Base-by-base conservation (phyloP, 306 rosid genomes). In the Vigna radiata region DNA sequence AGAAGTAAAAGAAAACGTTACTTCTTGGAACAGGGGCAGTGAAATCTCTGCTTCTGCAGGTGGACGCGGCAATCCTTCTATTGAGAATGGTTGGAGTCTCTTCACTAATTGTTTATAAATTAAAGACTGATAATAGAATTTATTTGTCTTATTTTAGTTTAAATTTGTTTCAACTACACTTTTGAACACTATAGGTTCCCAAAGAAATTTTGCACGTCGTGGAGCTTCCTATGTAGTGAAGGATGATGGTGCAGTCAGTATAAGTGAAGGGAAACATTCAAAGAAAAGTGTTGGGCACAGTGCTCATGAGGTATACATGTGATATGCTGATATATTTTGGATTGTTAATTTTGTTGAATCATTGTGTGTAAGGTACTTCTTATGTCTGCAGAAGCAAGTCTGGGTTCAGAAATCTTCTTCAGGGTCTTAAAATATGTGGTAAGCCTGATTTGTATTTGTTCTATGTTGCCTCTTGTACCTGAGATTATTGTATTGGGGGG, bases 341-440 rank as follows among this genome's bases (percentile, higher is more conserved):
- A 46, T 43, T 23, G 56, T 43, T 60, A 60, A 14, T 70, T 70
- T 79, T 31, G 61, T 50, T 81, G 82, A 29, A 54, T 64, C 39
- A 55, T 23, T 52, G 1, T 52, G 1, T 65, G 76, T 66, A 66
- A 72, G 70, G 43, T 83, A 46, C 67, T 64, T 48, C 10, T 59
- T 74, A 29, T 86, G 70, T 85, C 68, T 77, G 89, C 97, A 95
- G 99, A 95, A 89, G 86, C 99, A 92, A 84, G 91, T 92, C 58
- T 95, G 99, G 99, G 96, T 95, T 83, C 99, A 95, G 86, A 95
- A 95, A 80, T 82, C 97, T 46, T 88, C 96, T 66, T 89, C 97
- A 37, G 99, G 97, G 56, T 85, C 97, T 60, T 95, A 87, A 83
- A 87, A 73, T 71, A 72, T 69, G 75, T 72, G 87, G 97, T 92